Evolutionary conservation across 257 asterid species (phyloP), one percentile per base, ranked within the genome.

Genomic region (Rubia yunnanensis): DNA sequence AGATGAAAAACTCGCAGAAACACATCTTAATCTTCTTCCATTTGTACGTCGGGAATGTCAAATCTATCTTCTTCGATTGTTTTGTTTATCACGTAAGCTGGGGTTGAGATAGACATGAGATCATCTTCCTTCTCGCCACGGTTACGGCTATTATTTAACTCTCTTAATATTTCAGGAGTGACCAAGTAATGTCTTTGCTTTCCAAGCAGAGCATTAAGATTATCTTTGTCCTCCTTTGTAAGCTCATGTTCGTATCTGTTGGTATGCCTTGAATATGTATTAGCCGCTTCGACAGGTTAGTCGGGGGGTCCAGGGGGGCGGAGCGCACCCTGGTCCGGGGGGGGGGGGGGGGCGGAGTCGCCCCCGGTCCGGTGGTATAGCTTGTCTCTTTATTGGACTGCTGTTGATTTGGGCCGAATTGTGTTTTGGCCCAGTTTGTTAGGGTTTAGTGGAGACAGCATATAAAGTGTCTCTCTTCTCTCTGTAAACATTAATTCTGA

Each of bases 121-220:
- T 84, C 94, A 30, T 80, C 91, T 56, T 71, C 95, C 80, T 88
- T 89, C 72, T 92, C 99, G 72, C 99, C 99, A 60, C 96, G 95
- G 76, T 83, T 83, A 49, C 95, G 89, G 77, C 99, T 88, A 80
- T 83, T 88, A 72, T 86, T 84, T 26, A 90, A 71, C 78, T 94
- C 97, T 78, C 94, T 82, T 81, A 83, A 70, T 81, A 94, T 88
- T 80, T 88, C 97, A 8, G 99, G 95, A 44, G 97, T 81, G 72
- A 94, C 91, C 63, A 85, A 71, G 72, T 80, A 82, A 81, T 94
- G 99, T 36, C 87, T 82, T 68, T 94, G 96, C 74, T 79, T 86
- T 72, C 76, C 85, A 18, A 94, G 76, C 66, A 94, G 87, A 41
- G 71, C 59, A 68, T 72, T 82, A 62, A 94, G 87, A 75, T 80